Percentiles rank a stretch among this genome's conserved stretches.
These are phyloP conservation scores for Aureobasidium lini DNA, from an alignment of 2,329 filamentous ascomycete species.

Conservation along the genomic window DNA sequence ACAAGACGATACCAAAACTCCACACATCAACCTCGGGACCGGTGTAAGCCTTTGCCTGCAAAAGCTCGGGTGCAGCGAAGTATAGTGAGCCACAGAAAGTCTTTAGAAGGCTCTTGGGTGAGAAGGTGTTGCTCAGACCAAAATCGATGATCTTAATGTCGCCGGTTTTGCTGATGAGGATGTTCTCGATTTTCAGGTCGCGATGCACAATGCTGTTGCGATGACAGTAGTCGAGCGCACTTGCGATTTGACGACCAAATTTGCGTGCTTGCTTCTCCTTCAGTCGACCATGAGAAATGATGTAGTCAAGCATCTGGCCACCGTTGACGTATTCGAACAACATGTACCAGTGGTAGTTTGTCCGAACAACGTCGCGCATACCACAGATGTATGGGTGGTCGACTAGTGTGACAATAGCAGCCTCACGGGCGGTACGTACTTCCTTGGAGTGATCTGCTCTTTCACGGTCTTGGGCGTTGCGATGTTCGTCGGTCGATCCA, in stretches of 20 bases:
- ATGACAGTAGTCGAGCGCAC: slow-evolving; percentile 94
- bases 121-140: slow-evolving; percentile 91
- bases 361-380: slow-evolving; percentile 89
- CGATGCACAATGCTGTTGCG: slow-evolving; percentile 97
- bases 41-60: slow-evolving; percentile 90
- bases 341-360: slow-evolving; percentile 99
- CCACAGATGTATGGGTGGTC: slow-evolving; percentile 95
- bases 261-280: slow-evolving; percentile 98
- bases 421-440: slow-evolving; percentile 87
- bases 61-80: slow-evolving; percentile 88
- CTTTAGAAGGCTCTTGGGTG: slow-evolving; percentile 75
- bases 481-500: slow-evolving; percentile 78
- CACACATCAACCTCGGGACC: slow-evolving; percentile 96
- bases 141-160: slow-evolving; percentile 99
- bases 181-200: slow-evolving; percentile 98
- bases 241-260: slow-evolving; percentile 94
- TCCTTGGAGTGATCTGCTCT: slow-evolving; percentile 94
- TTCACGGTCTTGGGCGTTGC: slow-evolving; percentile 65
- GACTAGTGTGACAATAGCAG: slow-evolving; percentile 88
- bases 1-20: slow-evolving; percentile 98
- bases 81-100: slow-evolving; percentile 98
- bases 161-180: slow-evolving; percentile 95
- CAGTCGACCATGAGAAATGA: slow-evolving; percentile 93
- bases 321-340: slow-evolving; percentile 98
- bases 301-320: slow-evolving; percentile 98